These are phyloP conservation scores for Tolypocladium ophioglossoides DNA, from an alignment of 2,329 filamentous ascomycete genomes.

Conservation along the genomic window DNA sequence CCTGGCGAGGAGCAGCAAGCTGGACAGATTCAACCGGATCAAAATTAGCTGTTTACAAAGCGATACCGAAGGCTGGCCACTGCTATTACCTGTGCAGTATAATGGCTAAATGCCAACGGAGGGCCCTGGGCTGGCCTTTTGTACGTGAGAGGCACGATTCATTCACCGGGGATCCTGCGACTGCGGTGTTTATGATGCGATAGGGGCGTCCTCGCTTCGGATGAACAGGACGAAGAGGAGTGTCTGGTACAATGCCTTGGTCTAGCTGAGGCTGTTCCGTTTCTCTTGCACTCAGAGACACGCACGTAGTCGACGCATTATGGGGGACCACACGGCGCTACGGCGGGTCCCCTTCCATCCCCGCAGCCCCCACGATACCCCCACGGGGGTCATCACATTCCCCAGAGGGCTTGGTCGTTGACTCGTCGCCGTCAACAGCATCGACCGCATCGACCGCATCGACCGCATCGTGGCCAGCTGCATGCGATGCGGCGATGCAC, in stretches of 20 bases:
- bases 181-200: not conserved
- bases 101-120: not conserved
- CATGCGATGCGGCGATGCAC: not conserved
- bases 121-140: not conserved
- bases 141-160: not conserved
- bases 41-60: no score
- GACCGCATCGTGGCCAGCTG: not conserved
- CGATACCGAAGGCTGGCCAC: no score
- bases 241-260: not conserved
- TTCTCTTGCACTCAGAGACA: no score
- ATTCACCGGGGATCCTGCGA: not conserved
- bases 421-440: no score
- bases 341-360: no score
- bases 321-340: no score
- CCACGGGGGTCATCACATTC: not conserved
- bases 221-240: not conserved
- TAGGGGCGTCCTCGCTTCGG: not conserved
- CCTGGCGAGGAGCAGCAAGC: no score
- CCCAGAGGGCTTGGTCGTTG: no score
- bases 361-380: not conserved
- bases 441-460: not conserved
- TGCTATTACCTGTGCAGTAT: no score
- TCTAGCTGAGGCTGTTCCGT: not conserved
- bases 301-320: no score
- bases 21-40: no score